A percentile compares a stretch with the other conserved stretches of the same genome.
Conservation (phyloP, 345 rosid genomes). For the Capsella bursapastoris region DNA sequence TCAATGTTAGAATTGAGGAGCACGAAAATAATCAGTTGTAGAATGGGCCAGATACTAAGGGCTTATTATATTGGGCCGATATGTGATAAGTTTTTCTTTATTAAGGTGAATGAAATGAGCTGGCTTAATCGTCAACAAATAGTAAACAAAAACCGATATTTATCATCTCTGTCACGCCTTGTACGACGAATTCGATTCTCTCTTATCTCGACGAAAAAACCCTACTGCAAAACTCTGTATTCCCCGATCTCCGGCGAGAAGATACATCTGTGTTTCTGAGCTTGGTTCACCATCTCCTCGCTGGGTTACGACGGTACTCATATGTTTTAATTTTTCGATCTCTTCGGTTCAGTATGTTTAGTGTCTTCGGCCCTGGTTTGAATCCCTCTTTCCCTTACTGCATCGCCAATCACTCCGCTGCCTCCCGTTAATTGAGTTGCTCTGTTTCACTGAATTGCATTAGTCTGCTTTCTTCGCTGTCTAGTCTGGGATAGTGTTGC, state of each 20-base stretch:
- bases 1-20: not conserved
- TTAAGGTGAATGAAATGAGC: constrained; percentile 10
- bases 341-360: constrained; percentile 42
- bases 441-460: constrained; percentile 26
- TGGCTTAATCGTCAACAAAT: constrained; percentile 23
- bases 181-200: constrained; percentile 20
- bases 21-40: constrained; percentile 1
- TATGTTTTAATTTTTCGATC: not conserved
- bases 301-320: constrained; percentile 21
- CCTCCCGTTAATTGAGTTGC: constrained; percentile 57
- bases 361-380: constrained; percentile 90
- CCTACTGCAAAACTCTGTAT: constrained; percentile 19
- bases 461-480: constrained; percentile 30
- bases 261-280: constrained; percentile 16
- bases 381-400: constrained; percentile 93
- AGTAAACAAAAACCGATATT: constrained; percentile 30
- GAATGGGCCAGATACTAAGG: constrained; percentile 19
- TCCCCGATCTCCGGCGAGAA: constrained; percentile 33
- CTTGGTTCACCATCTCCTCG: constrained; percentile 28
- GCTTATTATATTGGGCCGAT: not conserved
- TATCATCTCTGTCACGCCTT: constrained; percentile 21
- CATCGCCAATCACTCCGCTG: constrained; percentile 73
- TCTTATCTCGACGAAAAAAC: constrained; percentile 31
- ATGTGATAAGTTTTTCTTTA: not conserved
- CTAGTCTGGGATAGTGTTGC: constrained; percentile 13